Conservation (phyloP, 495 filamentous ascomycete species). For the Pseudomonodictys pantanalensis region DNA sequence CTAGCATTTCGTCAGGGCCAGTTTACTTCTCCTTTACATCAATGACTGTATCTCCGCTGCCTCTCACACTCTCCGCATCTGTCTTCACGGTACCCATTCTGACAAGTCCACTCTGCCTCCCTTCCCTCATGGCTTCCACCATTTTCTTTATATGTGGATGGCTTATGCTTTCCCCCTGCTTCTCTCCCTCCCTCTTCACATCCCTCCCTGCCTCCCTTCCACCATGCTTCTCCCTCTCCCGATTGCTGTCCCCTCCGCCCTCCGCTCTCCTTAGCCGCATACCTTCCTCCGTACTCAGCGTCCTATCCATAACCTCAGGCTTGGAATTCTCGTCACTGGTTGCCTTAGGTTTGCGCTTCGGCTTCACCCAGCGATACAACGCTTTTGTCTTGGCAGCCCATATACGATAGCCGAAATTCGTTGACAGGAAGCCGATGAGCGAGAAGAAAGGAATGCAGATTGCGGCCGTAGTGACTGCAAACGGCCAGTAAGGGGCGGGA, state of each 20-base stretch:
- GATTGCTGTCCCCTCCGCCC: not conserved
- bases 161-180: not conserved
- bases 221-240: not conserved
- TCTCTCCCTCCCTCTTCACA: not conserved
- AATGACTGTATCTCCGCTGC: not conserved
- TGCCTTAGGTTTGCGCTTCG: not conserved
- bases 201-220: not conserved
- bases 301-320: conserved; percentile 1
- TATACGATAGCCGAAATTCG: conserved; percentile 29
- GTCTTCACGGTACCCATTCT: not conserved
- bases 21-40: not conserved
- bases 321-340: not conserved
- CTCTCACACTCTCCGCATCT: not conserved
- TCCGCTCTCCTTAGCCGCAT: conserved; percentile 8
- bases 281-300: conserved; percentile 15
- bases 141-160: conserved; percentile 18
- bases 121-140: conserved; percentile 9
- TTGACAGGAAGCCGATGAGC: conserved; percentile 46
- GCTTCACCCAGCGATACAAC: conserved; percentile 13
- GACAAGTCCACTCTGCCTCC: not conserved
- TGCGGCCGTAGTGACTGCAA: conserved; percentile 41
- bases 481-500: conserved; percentile 34
- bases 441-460: conserved; percentile 49
- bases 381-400: conserved; percentile 16
- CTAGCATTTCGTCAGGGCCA: no score